phyloP scores from a whole-genome alignment of 768 basidiomycete genomes.

The Rhizopogon vesiculosus region DNA sequence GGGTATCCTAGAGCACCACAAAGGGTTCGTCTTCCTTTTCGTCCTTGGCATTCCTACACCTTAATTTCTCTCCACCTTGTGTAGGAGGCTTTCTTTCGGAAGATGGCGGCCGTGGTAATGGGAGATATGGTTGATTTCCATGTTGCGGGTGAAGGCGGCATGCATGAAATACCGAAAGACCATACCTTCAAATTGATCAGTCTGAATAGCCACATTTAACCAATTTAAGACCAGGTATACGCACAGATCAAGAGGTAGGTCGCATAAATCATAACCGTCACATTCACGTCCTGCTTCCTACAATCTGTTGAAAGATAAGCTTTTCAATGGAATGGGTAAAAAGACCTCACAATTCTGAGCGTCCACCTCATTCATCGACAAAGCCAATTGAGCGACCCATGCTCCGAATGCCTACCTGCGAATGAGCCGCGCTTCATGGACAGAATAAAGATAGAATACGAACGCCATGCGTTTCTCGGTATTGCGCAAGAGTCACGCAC shows the following conservation, averaged over 20 bases:
- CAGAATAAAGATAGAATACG: constrained; percentile 7
- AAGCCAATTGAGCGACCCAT: constrained; percentile 39
- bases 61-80: constrained; percentile 26
- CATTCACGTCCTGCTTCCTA: constrained; percentile 30
- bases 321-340: background rate
- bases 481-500: constrained; percentile 40
- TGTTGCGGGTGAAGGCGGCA: constrained; percentile 66
- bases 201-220: background rate
- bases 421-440: constrained; percentile 17
- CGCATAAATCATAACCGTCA: no score
- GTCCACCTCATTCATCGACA: constrained; percentile 28
- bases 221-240: background rate
- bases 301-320: constrained; percentile 48
- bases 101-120: constrained; percentile 43
- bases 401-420: constrained; percentile 40
- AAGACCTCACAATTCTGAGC: constrained; percentile 34
- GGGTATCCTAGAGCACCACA: constrained; percentile 30
- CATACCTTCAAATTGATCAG: constrained; percentile 36
- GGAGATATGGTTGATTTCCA: no score
- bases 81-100: constrained; percentile 43
- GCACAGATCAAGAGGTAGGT: no score
- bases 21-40: constrained; percentile 48
- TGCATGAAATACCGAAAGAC: constrained; percentile 51
- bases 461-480: constrained; percentile 29
- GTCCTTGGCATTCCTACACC: constrained; percentile 23